These are phyloP conservation scores for Rosa multiflora DNA, from an alignment of 306 rosid genomes.

Conservation along the genomic window DNA sequence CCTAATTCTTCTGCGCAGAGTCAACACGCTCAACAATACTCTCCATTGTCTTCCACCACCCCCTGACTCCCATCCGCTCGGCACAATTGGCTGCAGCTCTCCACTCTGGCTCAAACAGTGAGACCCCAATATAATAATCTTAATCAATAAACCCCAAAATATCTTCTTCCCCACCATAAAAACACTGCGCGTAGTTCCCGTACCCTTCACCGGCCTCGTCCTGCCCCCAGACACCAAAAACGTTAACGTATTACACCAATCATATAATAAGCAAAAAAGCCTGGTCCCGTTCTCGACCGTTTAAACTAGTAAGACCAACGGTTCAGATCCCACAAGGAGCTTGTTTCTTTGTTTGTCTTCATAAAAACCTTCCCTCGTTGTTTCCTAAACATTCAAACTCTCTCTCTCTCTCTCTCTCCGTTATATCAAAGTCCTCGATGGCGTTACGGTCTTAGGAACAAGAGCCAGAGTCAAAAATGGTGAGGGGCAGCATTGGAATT, in stretches of 20 bases:
- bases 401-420: background rate
- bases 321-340: background rate
- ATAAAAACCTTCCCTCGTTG: constrained; percentile 20
- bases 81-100: background rate
- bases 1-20: background rate
- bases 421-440: constrained; percentile 13
- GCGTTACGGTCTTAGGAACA: background rate
- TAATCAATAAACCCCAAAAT: background rate
- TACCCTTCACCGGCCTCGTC: background rate
- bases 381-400: constrained; percentile 1
- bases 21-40: background rate
- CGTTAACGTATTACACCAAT: background rate
- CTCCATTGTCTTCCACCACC: background rate
- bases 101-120: background rate
- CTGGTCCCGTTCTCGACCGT: background rate
- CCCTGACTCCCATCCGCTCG: background rate
- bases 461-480: background rate
- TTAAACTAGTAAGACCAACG: background rate
- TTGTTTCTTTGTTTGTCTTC: background rate
- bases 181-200: background rate
- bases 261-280: background rate
- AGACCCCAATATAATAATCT: background rate
- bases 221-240: background rate
- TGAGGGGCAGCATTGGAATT: constrained; percentile 17
- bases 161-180: background rate